Base-by-base conservation (phyloP, 208 protist genomes). In the Crithidia brevicula region DNA sequence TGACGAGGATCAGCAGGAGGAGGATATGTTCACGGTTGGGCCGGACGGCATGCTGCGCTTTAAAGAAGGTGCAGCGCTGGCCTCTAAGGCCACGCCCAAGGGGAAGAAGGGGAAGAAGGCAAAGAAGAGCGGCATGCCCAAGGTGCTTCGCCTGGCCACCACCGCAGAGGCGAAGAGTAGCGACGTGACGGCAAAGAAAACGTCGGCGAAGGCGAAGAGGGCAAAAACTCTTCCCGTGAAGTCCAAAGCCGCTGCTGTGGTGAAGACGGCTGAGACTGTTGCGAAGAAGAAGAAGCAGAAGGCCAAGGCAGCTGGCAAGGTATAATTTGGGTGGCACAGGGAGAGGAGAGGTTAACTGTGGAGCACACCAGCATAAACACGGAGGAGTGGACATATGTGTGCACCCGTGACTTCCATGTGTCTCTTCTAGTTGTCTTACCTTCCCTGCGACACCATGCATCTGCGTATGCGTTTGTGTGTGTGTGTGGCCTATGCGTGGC, bases 111-210 rank as follows among this genome's bases (percentile, higher is more conserved):
- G 15, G 31, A 67, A 42, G 38, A 59, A 36, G 38, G 45, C 5
- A 42, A 62, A 56, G 49, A 58, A 23, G 27, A 66, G 62, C n/a
- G 68, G 62, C 10, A 62, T 68, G 33, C 67, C 54, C 11, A 74
- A 70, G 53, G 45, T 47, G 56, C 62, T 56, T 38, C 79, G 72
- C 27, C 88, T 65, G 80, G 82, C 23, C 52, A 38, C 56, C 42
- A 42, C 42, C 25, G 36, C 23, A 7, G 36, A 36, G 83, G 80
- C 27, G 74, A 65, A 25, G 81, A 83, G 27, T 74, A 80, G n/a
- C 77, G 86, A 67, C 64, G 52, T 47, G 22, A 30, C 42, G 4
- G 18, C 28, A 45, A 23, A n/a, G 34, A 62, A 74, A 38, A 47
- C 42, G 36, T 25, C 23, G 45, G 63, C 53, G 53, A 75, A 70